Evolutionary conservation across 2,329 filamentous ascomycete species (phyloP), one percentile per base, ranked within the genome.

Genomic region (Thelonectria discophora): DNA sequence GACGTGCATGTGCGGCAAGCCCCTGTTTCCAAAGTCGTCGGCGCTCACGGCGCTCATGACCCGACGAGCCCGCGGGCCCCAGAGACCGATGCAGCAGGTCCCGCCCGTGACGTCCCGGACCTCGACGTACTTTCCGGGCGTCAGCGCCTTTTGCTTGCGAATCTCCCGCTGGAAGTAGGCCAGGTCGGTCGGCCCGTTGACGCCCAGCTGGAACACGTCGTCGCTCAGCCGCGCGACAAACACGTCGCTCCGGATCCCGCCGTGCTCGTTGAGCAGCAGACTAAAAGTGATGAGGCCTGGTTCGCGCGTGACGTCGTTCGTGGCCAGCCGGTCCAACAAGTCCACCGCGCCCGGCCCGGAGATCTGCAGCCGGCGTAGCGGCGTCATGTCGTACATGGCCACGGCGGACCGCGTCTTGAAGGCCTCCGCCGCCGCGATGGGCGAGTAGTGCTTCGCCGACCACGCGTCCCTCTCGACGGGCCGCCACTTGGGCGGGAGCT

Each of bases 341-440:
- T 80, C 72, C 0, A 81, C 76, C 2, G 86, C 83, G 0, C 86
- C 86, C 0, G 86, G 84, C 0, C 87, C 87, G 1, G 80, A 80
- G 0, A 89, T 77, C 58, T 88, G 84, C 3, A 89, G 77, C 1
- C 86, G 79, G 20, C 86, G 81, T 37, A 88, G 79, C 0, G 86
- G 82, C 1, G 86, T 88, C 80, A 89, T 82, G 65, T 89, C 87
- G 68, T 85, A 89, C 80, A 89, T 80, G 8, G 84, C 87, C 2
- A 83, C 86, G 0, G 84, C 82, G 5, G 85, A 87, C 1, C 87
- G 81, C 2, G 87, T 89, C 76, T 87, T 88, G 86, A 86, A 89
- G 0, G 87, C 87, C 70, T 89, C 87, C 1, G 78, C 86, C 0
- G 85, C 86, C 1, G 82, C 80, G 39, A 88, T 83, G 0, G 86